Evolutionary conservation across 805 yeast genomes (phyloP).

Genomic region (Ogataea neopini): DNA sequence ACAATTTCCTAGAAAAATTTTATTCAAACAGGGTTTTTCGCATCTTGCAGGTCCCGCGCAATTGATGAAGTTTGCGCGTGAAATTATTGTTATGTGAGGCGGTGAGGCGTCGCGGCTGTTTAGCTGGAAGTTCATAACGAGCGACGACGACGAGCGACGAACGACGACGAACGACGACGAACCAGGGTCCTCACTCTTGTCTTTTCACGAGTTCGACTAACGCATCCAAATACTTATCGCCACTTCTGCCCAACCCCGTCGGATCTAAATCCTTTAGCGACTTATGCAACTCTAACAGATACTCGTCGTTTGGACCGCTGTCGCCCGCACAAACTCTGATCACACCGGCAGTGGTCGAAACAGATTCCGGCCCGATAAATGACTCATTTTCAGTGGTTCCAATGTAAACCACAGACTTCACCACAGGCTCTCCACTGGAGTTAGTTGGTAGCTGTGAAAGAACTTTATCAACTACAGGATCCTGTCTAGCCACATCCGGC

Average conservation of each 20-base stretch:
- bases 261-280: slow-evolving; percentile 47
- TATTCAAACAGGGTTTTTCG: background rate
- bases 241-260: slow-evolving; percentile 22
- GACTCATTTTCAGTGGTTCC: slow-evolving; percentile 82
- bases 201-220: slow-evolving; percentile 18
- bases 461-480: slow-evolving; percentile 23
- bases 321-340: slow-evolving; percentile 68
- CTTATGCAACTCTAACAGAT: slow-evolving; percentile 53
- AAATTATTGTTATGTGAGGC: background rate
- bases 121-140: too few relatives aligned
- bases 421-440: slow-evolving; percentile 39
- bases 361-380: slow-evolving; percentile 78
- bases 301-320: slow-evolving; percentile 79
- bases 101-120: too few relatives aligned
- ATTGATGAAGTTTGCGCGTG: background rate
- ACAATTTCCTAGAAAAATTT: background rate
- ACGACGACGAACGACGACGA: too few relatives aligned
- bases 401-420: slow-evolving; percentile 70
- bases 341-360: slow-evolving; percentile 57
- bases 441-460: slow-evolving; percentile 34
- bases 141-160: too few relatives aligned
- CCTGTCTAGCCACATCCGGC: slow-evolving; percentile 20
- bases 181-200: too few relatives aligned
- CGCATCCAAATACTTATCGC: slow-evolving; percentile 44
- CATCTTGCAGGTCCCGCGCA: slow-evolving; percentile 2